These are phyloP conservation scores for Piloderma croceum DNA, from an alignment of 768 basidiomycete species.

Conservation along the genomic window DNA sequence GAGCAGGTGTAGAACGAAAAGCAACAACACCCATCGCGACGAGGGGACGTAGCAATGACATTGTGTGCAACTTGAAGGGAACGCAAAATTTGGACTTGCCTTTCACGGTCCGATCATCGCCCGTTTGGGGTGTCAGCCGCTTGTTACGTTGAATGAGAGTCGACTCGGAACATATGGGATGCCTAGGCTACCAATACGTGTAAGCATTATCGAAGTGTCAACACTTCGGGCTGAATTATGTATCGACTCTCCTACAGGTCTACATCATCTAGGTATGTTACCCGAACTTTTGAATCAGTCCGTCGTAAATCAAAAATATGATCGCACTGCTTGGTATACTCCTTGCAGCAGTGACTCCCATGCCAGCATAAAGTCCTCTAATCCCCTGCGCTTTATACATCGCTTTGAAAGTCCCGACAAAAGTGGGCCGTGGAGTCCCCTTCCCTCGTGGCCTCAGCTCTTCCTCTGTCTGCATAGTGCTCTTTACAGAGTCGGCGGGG, in stretches of 20 bases:
- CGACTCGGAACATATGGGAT: no score
- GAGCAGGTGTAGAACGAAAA: no score
- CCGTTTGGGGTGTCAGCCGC: no score
- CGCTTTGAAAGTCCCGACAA: conserved; percentile 53
- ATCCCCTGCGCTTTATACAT: conserved; percentile 75
- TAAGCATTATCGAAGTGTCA: not conserved
- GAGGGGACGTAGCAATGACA: no score
- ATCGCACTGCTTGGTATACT: conserved; percentile 82
- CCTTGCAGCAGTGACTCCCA: conserved; percentile 80
- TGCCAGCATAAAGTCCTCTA: conserved; percentile 78
- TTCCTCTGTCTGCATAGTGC: conserved; percentile 84
- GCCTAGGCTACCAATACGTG: not conserved
- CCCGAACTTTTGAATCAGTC: conserved; percentile 28
- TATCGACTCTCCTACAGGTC: not conserved
- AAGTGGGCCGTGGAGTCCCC: conserved; percentile 36
- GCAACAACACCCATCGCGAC: no score
- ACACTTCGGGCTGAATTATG: conserved; percentile 1
- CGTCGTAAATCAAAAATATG: conserved; percentile 87
- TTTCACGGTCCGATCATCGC: no score
- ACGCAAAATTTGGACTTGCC: no score
- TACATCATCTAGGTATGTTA: no score
- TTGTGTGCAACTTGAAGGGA: no score
- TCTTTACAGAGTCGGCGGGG: conserved; percentile 89
- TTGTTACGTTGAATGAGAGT: no score
- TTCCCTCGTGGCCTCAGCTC: conserved; percentile 52